Evolutionary conservation across 1,284 basidiomycete species (phyloP).

Genomic region (Cryptococcus sp.): DNA sequence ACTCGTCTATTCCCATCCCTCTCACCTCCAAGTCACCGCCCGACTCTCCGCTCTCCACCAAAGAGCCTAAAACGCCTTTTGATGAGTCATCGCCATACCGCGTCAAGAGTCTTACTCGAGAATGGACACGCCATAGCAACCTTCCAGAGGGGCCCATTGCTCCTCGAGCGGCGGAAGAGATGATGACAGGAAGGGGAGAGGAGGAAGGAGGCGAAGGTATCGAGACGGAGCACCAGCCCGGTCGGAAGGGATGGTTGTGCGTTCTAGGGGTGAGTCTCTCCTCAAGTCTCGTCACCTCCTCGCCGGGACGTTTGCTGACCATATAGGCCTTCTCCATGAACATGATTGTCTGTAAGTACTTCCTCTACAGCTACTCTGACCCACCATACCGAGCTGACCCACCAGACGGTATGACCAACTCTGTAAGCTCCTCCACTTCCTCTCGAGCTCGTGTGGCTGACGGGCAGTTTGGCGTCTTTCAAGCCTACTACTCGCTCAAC

Average conservation of each 20-base stretch:
- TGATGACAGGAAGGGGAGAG: too few species aligned
- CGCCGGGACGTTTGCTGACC: neutral
- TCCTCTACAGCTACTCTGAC: too few species aligned
- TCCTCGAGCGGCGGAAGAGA: too few species aligned
- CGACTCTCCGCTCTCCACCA: too few species aligned
- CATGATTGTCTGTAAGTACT: conserved; percentile 28
- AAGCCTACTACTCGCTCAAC: conserved; percentile 24
- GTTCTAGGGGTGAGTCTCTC: conserved; percentile 1
- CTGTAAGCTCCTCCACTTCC: conserved; percentile 13
- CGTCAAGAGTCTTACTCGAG: too few species aligned
- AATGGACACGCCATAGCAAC: too few species aligned
- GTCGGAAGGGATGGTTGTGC: conserved; percentile 1
- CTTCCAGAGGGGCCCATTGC: too few species aligned
- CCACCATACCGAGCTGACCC: neutral
- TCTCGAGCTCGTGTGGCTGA: neutral
- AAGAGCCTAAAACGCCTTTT: too few species aligned
- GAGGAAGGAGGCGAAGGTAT: conserved; percentile 2
- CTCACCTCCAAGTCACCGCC: too few species aligned
- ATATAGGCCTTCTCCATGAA: conserved; percentile 26
- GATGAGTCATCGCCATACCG: too few species aligned
- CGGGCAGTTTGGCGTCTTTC: conserved; percentile 29
- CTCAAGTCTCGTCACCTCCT: neutral
- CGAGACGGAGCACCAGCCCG: neutral
- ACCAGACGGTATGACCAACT: conserved; percentile 35
- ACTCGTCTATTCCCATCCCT: too few species aligned